These are phyloP conservation scores for Penicillium frequentans DNA, from an alignment of 2,329 filamentous ascomycete genomes.

Conservation along the genomic window DNA sequence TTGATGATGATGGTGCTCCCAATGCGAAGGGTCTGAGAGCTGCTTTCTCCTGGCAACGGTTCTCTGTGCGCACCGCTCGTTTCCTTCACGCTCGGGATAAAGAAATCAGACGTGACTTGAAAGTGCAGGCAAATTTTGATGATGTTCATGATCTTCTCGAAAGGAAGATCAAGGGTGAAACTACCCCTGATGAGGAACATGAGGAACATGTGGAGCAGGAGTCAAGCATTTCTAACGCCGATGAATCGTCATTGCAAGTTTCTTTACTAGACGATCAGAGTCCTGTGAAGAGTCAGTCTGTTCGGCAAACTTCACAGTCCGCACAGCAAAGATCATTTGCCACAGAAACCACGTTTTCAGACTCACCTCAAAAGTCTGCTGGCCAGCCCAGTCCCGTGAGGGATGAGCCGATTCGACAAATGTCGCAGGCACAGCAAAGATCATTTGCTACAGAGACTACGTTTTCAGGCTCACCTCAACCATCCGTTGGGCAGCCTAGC, in stretches of 20 bases:
- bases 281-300: background rate
- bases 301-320: background rate
- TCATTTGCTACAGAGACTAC: background rate
- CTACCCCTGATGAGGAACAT: background rate
- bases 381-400: background rate
- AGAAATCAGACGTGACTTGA: slow-evolving; percentile 48
- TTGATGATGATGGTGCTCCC: slow-evolving; percentile 35
- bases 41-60: slow-evolving; percentile 52
- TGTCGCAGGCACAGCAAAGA: background rate
- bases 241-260: background rate
- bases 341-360: background rate
- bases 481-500: background rate
- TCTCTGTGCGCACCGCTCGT: slow-evolving; percentile 45
- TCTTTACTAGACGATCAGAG: background rate
- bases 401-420: background rate
- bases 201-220: background rate
- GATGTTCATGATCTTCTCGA: slow-evolving; percentile 14
- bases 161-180: background rate
- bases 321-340: background rate
- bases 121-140: slow-evolving; percentile 44
- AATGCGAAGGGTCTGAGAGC: slow-evolving; percentile 47
- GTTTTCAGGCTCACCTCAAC: background rate
- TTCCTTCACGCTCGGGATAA: slow-evolving; percentile 49
- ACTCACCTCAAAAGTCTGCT: background rate
- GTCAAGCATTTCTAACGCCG: background rate